A percentile compares a stretch with the other conserved stretches of the same genome.
phyloP scores from a whole-genome alignment of 2,329 filamentous ascomycete species.

The Zasmidium cellare region DNA sequence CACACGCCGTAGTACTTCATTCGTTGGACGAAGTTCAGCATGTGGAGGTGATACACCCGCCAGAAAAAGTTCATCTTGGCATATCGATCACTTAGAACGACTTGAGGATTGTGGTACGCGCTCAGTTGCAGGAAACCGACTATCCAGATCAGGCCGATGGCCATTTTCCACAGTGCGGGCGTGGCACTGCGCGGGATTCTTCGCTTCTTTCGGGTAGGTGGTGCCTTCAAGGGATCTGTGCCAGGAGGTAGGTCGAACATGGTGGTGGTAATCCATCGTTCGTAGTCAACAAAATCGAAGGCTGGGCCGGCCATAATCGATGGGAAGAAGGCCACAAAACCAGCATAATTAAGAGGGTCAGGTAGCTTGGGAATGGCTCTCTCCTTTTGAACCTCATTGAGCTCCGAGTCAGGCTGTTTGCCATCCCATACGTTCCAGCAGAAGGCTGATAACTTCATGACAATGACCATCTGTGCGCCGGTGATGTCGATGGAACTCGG shows the following conservation, averaged over 20 bases:
- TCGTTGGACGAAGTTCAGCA: slow-evolving; percentile 77
- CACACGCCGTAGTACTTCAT: slow-evolving; percentile 98
- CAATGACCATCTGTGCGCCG: slow-evolving; percentile 92
- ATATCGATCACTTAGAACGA: slow-evolving; percentile 67
- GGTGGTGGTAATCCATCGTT: slow-evolving; percentile 84
- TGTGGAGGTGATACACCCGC: slow-evolving; percentile 77
- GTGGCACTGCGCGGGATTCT: slow-evolving; percentile 89
- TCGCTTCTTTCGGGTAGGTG: slow-evolving; percentile 83
- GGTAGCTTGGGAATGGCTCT: slow-evolving; percentile 76
- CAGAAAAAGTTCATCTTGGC: slow-evolving; percentile 67
- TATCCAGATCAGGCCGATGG: slow-evolving; percentile 76
- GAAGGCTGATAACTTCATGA: slow-evolving; percentile 96
- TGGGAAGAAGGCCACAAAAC: slow-evolving; percentile 95
- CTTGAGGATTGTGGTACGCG: slow-evolving; percentile 62
- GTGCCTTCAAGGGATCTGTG: slow-evolving; percentile 80
- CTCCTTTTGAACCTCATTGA: slow-evolving; percentile 86
- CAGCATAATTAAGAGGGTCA: slow-evolving; percentile 74
- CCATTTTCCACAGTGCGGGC: slow-evolving; percentile 76
- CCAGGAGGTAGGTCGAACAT: slow-evolving; percentile 88
- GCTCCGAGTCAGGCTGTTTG: slow-evolving; percentile 70
- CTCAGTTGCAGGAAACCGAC: slow-evolving; percentile 73
- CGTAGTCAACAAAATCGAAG: slow-evolving; percentile 93
- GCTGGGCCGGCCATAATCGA: slow-evolving; percentile 85
- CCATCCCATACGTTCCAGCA: slow-evolving; percentile 98
- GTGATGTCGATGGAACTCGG: slow-evolving; percentile 80